A percentile compares a stretch with the other conserved stretches of the same genome.
phyloP scores from a whole-genome alignment of 306 rosid species.

The Argentina anserina region DNA sequence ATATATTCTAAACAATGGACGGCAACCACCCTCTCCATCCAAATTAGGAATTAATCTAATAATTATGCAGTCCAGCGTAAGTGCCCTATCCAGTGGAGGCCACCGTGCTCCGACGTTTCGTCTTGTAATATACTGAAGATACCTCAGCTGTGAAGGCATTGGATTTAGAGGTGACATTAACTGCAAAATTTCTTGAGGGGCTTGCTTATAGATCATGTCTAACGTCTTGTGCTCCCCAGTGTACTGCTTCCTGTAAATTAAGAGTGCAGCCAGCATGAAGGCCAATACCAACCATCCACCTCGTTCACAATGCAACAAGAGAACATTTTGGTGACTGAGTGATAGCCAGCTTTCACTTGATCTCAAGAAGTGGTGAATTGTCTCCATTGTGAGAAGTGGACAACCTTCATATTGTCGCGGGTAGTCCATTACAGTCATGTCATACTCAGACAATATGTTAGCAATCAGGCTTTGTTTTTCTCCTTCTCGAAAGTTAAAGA shows the following conservation, averaged over 20 bases:
- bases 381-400: constrained; percentile 90
- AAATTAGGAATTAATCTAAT: constrained; percentile 70
- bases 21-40: constrained; percentile 86
- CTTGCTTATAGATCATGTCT: constrained; percentile 93
- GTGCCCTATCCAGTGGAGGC: constrained; percentile 95
- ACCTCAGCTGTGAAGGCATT: constrained; percentile 86
- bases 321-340: constrained; percentile 72
- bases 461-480: constrained; percentile 68
- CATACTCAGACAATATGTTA: constrained; percentile 59
- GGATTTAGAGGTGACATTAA: constrained; percentile 92
- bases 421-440: constrained; percentile 96
- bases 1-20: constrained; percentile 91
- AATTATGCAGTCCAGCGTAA: constrained; percentile 80
- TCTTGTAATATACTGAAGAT: constrained; percentile 90
- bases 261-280: constrained; percentile 86
- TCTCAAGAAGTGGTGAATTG: constrained; percentile 88
- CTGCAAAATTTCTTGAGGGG: constrained; percentile 85
- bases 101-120: constrained; percentile 87
- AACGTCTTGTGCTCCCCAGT: constrained; percentile 85
- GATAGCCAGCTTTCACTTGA: constrained; percentile 95
- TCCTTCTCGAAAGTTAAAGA: constrained; percentile 93
- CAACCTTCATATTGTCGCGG: constrained; percentile 96
- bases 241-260: constrained; percentile 80
- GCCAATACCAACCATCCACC: constrained; percentile 97
- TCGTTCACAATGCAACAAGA: constrained; percentile 91